phyloP scores from a whole-genome alignment of 1,139 yeast species.

The Suhomyces yuchorum region DNA sequence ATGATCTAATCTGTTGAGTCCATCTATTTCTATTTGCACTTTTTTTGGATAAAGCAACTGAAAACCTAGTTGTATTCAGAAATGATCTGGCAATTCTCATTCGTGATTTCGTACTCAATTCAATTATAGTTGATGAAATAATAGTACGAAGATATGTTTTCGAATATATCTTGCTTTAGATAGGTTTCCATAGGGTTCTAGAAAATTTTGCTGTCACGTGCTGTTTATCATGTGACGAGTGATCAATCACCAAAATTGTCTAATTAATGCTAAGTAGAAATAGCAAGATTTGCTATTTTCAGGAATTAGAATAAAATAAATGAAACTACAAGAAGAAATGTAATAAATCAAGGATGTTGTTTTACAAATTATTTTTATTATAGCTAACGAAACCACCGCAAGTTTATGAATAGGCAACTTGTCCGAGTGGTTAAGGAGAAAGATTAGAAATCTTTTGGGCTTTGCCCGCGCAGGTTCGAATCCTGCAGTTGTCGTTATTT shows the following conservation, averaged over 20 bases:
- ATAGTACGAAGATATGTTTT: not conserved
- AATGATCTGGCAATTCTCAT: slow-evolving; percentile 14
- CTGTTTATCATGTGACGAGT: not conserved
- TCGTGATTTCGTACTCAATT: slow-evolving; percentile 1
- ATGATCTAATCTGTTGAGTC: slow-evolving; percentile 18
- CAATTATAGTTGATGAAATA: not conserved
- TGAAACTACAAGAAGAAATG: too few relatives aligned
- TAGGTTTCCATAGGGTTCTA: slow-evolving; percentile 13
- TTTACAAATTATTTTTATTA: too few relatives aligned
- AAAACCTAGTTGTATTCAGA: slow-evolving; percentile 6
- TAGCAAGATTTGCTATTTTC: too few relatives aligned
- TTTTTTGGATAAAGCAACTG: slow-evolving; percentile 5
- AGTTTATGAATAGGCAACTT: slow-evolving; percentile 54
- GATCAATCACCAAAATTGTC: too few relatives aligned
- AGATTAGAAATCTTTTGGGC: slow-evolving; percentile 62
- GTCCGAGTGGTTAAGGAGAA: slow-evolving; percentile 63
- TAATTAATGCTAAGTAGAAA: too few relatives aligned
- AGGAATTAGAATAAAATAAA: too few relatives aligned
- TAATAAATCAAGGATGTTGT: too few relatives aligned
- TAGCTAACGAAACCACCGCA: too few relatives aligned
- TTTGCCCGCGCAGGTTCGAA: slow-evolving; percentile 63
- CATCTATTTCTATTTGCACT: slow-evolving; percentile 5
- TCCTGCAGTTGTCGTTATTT: slow-evolving; percentile 56
- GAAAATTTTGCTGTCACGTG: slow-evolving; percentile 12
- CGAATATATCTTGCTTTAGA: not conserved